phyloP scores from a whole-genome alignment of 179 eudicot genomes.

The Actinidia arguta region DNA sequence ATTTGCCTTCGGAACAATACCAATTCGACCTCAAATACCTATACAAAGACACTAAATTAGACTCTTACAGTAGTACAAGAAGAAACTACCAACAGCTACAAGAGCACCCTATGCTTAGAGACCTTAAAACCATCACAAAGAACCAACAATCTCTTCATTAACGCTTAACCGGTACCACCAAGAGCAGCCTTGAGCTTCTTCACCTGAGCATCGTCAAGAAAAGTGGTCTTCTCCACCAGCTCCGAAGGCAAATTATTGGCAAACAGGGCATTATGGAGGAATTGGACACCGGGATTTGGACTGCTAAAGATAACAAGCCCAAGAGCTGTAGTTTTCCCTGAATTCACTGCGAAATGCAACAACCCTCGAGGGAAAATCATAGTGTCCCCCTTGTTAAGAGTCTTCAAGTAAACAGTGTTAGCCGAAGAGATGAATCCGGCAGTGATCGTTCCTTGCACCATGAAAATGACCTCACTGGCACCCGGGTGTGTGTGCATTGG shows the following conservation, averaged over 20 bases:
- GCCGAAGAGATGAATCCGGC: conserved; percentile 68
- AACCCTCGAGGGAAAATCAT: conserved; percentile 77
- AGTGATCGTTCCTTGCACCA: conserved; percentile 55
- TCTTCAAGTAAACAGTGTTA: conserved; percentile 56
- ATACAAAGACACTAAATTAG: background rate
- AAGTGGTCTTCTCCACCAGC: conserved; percentile 49
- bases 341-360: conserved; percentile 65
- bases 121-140: no score
- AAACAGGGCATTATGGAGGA: conserved; percentile 53
- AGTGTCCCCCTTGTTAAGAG: conserved; percentile 53
- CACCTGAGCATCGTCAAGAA: conserved; percentile 56
- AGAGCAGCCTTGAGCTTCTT: conserved; percentile 69
- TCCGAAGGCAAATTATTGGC: conserved; percentile 51
- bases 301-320: conserved; percentile 59
- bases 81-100: background rate
- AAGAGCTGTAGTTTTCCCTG: conserved; percentile 41
- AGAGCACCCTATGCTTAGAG: background rate
- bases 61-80: background rate
- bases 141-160: no score
- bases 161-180: conserved; percentile 47
- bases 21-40: background rate
- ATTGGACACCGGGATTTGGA: conserved; percentile 63
- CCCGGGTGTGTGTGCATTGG: conserved; percentile 88
- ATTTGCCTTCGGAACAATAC: background rate
- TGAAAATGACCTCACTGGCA: conserved; percentile 52